Evolutionary conservation across 345 rosid genomes (phyloP), one percentile per base, ranked within the genome.

Genomic region (Firmiana major): DNA sequence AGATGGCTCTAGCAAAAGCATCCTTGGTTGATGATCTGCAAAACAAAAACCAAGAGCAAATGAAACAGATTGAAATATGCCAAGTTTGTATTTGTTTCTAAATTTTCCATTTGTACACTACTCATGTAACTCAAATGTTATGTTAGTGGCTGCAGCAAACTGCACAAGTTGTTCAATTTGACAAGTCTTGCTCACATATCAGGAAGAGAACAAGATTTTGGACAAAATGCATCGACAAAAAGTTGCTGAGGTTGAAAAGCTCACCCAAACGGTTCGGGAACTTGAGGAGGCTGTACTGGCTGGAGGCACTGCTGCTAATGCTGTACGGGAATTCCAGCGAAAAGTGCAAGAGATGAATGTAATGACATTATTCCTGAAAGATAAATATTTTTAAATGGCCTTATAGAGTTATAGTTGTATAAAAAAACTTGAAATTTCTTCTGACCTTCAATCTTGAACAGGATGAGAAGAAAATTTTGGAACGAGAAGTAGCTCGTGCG

Each of bases 321-420:
- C 97, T 55, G 98, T 91, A 79, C 86, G 98, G 86, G 97, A 94
- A 80, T 94, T 91, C 83, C 95, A 91, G 80, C 89, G 97, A 81
- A 94, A 90, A 85, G 96, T 95, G 80, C 99, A 93, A 85, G 99
- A 95, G 85, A 93, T 95, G 97, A 93, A 91, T 89, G 99, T 95
- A 91, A 9, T 48, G 57, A 49, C 16, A 19, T 49, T 15, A 70
- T 48, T 48, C 31, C 10, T 70, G 38, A 26, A 68, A 43, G 9
- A 26, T 13, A 46, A 13, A 13, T 24, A 7, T 63, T 36, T 63
- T 11, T 36, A 16, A 17, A 16, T 34, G 45, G 6, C 22, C 45
- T 63, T 34, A 10, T 36, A 7, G 21, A 34, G 21, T 63, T 36
- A n/a, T 63, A 15, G 38, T 34, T 16, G 45, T 3, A 17, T 34